These are phyloP conservation scores for Moesziomyces globuligerus DNA, from an alignment of 1,284 basidiomycete genomes.

Conservation along the genomic window DNA sequence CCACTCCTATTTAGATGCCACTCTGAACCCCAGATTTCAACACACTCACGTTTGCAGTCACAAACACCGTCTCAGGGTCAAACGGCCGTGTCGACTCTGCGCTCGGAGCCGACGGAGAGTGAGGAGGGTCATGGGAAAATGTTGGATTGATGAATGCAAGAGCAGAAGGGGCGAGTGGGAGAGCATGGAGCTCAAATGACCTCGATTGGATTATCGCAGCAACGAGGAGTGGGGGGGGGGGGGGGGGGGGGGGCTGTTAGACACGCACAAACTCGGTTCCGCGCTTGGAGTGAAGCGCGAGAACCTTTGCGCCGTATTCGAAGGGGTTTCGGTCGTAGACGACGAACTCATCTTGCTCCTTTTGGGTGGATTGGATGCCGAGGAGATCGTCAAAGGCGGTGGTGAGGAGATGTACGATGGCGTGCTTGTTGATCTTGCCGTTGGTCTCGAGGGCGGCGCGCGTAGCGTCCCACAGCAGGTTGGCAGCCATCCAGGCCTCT, in stretches of 20 bases:
- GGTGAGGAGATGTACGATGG: conserved; percentile 75
- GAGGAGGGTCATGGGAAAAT: too few relatives aligned
- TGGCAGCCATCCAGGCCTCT: conserved; percentile 74
- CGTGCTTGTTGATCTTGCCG: conserved; percentile 69
- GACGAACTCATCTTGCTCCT: conserved; percentile 73
- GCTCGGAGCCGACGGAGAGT: too few relatives aligned
- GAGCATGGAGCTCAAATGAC: too few relatives aligned
- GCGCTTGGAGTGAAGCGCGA: conserved; percentile 69
- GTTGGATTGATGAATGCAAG: too few relatives aligned
- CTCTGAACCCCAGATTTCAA: too few relatives aligned
- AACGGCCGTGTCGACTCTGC: too few relatives aligned
- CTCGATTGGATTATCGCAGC: too few relatives aligned
- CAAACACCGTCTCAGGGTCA: too few relatives aligned
- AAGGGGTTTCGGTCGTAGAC: conserved; percentile 74
- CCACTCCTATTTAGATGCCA: too few relatives aligned
- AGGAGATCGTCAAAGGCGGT: conserved; percentile 74
- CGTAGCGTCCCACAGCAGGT: conserved; percentile 75
- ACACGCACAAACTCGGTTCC: conserved; percentile 43
- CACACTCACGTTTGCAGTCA: too few relatives aligned
- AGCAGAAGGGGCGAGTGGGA: too few relatives aligned
- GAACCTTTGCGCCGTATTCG: conserved; percentile 74
- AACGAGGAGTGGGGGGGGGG: too few relatives aligned
- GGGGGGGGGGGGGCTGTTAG: background rate
- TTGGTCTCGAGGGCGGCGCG: conserved; percentile 51
- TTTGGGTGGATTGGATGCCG: conserved; percentile 69